Conservation (phyloP, 495 filamentous ascomycete genomes). For the Penicillium argentinense region DNA sequence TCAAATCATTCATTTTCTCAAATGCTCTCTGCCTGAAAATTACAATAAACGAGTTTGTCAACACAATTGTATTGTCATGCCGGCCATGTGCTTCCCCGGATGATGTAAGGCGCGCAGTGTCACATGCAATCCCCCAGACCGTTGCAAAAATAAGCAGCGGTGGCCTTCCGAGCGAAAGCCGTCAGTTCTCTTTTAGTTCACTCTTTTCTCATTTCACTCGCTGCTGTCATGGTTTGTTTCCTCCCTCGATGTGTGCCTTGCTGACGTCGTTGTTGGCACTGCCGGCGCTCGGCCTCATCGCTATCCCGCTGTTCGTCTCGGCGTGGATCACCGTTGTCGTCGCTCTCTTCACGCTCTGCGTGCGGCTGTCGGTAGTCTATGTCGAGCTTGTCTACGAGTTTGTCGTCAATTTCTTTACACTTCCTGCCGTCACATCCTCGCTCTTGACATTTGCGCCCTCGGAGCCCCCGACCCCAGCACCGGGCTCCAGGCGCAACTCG, state of each 20-base stretch:
- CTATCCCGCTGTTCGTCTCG: constrained; percentile 66
- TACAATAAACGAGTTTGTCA: too few species aligned
- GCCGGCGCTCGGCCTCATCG: constrained; percentile 62
- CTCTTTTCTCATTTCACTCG: background rate
- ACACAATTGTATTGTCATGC: background rate
- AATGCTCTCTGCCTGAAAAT: too few species aligned
- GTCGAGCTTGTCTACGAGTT: constrained; percentile 63
- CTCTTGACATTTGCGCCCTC: constrained; percentile 34
- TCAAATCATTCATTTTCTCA: too few species aligned
- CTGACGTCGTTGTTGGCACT: constrained; percentile 59
- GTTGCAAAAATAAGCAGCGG: constrained; percentile 8
- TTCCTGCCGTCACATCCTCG: constrained; percentile 31
- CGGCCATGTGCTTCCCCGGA: constrained; percentile 4
- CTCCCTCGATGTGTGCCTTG: constrained; percentile 12
- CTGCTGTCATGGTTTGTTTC: background rate
- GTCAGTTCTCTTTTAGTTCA: background rate
- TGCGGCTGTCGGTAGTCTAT: constrained; percentile 68
- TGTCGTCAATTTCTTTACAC: constrained; percentile 56
- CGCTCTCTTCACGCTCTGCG: constrained; percentile 62
- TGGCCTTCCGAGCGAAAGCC: background rate
- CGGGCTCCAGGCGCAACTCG: constrained; percentile 28
- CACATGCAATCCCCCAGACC: constrained; percentile 38
- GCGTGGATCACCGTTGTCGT: constrained; percentile 68
- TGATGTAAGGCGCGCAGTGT: constrained; percentile 23
- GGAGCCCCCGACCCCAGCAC: constrained; percentile 30